Evolutionary conservation across 176 grass and related monocot genomes (phyloP).

Genomic region (Oryza australiensis): DNA sequence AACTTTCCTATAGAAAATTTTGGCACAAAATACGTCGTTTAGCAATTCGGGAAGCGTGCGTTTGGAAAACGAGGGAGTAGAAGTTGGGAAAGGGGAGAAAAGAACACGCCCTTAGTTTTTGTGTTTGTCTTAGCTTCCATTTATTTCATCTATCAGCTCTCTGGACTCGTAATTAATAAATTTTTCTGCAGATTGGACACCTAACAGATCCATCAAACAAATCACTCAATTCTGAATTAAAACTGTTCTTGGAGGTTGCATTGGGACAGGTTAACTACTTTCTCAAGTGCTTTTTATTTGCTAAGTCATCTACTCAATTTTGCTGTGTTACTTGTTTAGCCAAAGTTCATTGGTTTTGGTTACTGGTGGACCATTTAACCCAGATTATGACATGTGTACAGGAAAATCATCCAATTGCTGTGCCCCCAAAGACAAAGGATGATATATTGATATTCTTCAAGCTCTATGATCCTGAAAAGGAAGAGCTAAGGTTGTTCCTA

Average conservation of each 20-base stretch:
- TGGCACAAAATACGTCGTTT: too few species aligned
- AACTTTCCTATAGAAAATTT: too few species aligned
- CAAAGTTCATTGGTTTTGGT: slow-evolving; percentile 17
- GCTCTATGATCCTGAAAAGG: slow-evolving; percentile 87
- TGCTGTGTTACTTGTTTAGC: slow-evolving; percentile 1
- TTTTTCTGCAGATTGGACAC: slow-evolving; percentile 60
- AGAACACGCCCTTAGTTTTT: too few species aligned
- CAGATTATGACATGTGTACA: slow-evolving; percentile 27
- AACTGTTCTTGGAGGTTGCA: slow-evolving; percentile 77
- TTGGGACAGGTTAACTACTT: slow-evolving; percentile 56
- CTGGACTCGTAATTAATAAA: slow-evolving; percentile 17
- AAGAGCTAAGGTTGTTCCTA: slow-evolving; percentile 78
- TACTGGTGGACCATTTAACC: slow-evolving; percentile 28
- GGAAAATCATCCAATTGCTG: slow-evolving; percentile 48
- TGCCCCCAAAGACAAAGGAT: slow-evolving; percentile 64
- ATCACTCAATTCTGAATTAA: slow-evolving; percentile 69
- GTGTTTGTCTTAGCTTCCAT: neutral
- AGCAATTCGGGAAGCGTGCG: too few species aligned
- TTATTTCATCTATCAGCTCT: slow-evolving; percentile 19
- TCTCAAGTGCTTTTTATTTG: neutral
- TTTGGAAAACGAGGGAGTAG: too few species aligned
- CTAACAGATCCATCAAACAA: slow-evolving; percentile 64
- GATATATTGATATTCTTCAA: slow-evolving; percentile 95
- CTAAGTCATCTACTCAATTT: neutral
- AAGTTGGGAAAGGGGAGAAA: too few species aligned